Conservation (phyloP, 257 asterid genomes). For the Solanum clarkiae region DNA sequence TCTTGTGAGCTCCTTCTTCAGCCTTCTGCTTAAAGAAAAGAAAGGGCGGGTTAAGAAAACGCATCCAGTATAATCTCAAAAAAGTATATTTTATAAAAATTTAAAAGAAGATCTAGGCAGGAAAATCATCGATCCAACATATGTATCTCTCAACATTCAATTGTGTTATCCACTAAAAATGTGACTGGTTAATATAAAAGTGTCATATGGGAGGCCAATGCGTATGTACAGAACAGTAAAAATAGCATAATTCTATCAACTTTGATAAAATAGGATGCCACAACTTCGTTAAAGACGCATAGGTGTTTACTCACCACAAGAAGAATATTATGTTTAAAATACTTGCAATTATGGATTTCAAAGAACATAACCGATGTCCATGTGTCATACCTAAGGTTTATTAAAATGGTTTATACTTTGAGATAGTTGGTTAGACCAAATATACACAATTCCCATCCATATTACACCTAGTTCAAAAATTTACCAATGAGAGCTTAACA, state of each 20-base stretch:
- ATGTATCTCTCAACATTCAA: not conserved
- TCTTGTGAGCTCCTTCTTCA: not conserved
- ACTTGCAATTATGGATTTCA: not conserved
- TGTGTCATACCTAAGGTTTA: not conserved
- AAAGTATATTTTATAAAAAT: too few relatives aligned
- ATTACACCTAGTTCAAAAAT: not conserved
- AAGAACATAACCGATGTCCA: not conserved
- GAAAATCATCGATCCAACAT: not conserved
- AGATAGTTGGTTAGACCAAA: not conserved
- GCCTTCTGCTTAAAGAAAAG: not conserved
- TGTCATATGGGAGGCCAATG: not conserved
- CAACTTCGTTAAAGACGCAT: not conserved
- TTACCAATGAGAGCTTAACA: not conserved
- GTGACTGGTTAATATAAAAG: not conserved
- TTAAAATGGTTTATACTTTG: not conserved
- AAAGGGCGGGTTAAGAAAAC: not conserved
- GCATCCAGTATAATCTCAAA: not conserved
- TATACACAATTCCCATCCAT: not conserved
- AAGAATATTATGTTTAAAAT: not conserved
- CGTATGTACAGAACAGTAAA: not conserved
- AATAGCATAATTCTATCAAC: not conserved
- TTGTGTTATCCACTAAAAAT: not conserved
- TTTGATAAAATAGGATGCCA: not conserved
- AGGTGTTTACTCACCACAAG: not conserved
- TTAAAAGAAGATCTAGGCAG: not conserved